phyloP scores from a whole-genome alignment of 108 stramenopile genomes.

The Bacterosira constricta region DNA sequence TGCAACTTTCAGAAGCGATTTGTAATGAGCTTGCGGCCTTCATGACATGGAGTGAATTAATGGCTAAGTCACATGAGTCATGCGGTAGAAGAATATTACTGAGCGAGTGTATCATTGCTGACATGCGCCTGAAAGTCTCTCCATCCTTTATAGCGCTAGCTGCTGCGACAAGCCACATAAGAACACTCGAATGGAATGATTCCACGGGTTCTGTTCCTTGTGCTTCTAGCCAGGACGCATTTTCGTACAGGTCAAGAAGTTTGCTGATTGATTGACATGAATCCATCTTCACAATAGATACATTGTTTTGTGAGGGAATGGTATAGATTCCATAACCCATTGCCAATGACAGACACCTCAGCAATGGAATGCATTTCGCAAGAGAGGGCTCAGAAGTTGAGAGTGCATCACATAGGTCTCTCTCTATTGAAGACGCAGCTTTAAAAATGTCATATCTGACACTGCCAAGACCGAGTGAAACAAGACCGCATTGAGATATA shows the following conservation, averaged over 20 bases:
- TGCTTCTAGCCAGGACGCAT: constrained; percentile 15
- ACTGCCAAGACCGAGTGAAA: constrained; percentile 68
- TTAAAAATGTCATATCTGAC: constrained; percentile 62
- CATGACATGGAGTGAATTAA: constrained; percentile 30
- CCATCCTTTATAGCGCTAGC: constrained; percentile 16
- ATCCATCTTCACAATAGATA: constrained; percentile 44
- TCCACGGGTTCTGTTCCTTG: constrained; percentile 3
- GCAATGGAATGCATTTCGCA: not conserved
- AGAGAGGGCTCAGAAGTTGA: not conserved
- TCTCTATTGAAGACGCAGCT: constrained; percentile 34
- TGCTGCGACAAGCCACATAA: constrained; percentile 54
- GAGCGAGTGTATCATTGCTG: constrained; percentile 5
- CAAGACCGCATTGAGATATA: constrained; percentile 63
- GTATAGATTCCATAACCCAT: constrained; percentile 56
- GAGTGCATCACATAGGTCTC: constrained; percentile 11
- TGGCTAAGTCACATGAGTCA: not conserved
- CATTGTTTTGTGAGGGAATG: constrained; percentile 32
- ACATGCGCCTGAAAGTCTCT: constrained; percentile 20
- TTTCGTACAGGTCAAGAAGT: constrained; percentile 40
- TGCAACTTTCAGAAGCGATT: constrained; percentile 16
- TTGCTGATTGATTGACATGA: constrained; percentile 15
- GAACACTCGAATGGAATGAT: constrained; percentile 38
- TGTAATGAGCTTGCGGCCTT: constrained; percentile 19
- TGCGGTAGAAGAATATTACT: constrained; percentile 21
- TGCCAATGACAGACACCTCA: constrained; percentile 49